phyloP scores from a whole-genome alignment of 2,329 filamentous ascomycete species.

The Colletotrichum eleusines region DNA sequence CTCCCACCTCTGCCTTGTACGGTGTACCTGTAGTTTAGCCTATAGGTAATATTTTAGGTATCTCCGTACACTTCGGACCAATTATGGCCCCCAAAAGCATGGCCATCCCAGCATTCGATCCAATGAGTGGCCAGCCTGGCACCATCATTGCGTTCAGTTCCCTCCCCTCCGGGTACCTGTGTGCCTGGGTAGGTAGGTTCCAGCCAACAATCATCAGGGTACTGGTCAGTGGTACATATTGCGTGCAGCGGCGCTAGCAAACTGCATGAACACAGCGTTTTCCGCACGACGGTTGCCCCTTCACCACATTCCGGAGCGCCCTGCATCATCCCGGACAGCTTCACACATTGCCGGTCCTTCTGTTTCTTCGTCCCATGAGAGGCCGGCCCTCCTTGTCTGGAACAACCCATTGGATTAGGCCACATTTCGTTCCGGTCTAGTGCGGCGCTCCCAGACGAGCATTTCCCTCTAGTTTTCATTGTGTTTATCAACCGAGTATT shows the following conservation, averaged over 20 bases:
- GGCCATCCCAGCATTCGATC: conserved; percentile 12
- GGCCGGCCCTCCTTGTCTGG: conserved; percentile 10
- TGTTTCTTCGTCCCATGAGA: conserved; percentile 3
- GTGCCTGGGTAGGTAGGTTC: background rate
- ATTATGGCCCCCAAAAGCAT: background rate
- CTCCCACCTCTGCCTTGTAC: conserved; percentile 24
- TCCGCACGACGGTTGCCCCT: too few species aligned
- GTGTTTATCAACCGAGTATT: background rate
- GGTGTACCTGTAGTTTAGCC: too few species aligned
- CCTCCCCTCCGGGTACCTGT: background rate
- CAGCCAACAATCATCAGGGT: background rate
- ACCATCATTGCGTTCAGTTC: conserved; percentile 3
- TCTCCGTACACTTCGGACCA: background rate
- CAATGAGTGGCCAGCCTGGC: conserved; percentile 1
- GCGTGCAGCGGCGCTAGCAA: conserved; percentile 3
- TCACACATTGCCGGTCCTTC: conserved; percentile 3
- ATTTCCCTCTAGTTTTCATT: background rate
- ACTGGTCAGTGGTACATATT: conserved; percentile 6
- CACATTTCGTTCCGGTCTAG: background rate
- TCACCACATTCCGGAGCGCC: too few species aligned
- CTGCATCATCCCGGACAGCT: too few species aligned
- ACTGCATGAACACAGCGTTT: conserved; percentile 15
- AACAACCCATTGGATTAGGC: conserved; percentile 1
- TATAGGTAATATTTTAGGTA: background rate
- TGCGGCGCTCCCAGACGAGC: background rate